Percentiles rank a stretch among this genome's conserved stretches.
These are phyloP conservation scores for Cercospora berteroae DNA, from an alignment of 2,329 filamentous ascomycete species.

Conservation along the genomic window DNA sequence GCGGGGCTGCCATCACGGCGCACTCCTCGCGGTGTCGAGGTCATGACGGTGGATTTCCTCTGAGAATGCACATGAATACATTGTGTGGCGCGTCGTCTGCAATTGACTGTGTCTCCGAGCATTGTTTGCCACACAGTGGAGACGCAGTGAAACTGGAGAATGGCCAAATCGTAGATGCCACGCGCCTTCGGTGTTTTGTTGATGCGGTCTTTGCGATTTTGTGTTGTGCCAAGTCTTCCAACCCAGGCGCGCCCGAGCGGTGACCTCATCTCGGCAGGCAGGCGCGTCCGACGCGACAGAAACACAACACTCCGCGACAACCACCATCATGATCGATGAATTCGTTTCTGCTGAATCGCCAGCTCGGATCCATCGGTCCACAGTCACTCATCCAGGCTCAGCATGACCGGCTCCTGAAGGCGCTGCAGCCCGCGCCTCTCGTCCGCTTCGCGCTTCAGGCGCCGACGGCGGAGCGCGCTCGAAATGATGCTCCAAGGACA, in stretches of 20 bases:
- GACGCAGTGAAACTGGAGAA: not conserved
- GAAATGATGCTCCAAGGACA: slow-evolving; percentile 1
- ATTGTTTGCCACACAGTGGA: not conserved
- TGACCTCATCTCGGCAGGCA: not conserved
- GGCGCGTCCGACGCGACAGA: not conserved
- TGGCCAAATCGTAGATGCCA: not conserved
- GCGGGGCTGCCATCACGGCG: not conserved
- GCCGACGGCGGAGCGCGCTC: slow-evolving; percentile 34
- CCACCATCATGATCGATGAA: slow-evolving; percentile 54
- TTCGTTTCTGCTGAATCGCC: slow-evolving; percentile 72
- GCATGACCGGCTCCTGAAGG: slow-evolving; percentile 63
- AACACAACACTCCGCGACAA: not conserved
- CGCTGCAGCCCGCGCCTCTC: slow-evolving; percentile 65
- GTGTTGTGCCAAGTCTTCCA: not conserved
- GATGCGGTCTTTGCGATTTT: not conserved
- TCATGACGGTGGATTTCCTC: not conserved
- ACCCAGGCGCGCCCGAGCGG: not conserved
- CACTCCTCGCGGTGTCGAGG: not conserved
- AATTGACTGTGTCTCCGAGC: not conserved
- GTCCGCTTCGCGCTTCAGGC: slow-evolving; percentile 68
- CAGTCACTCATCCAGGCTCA: slow-evolving; percentile 64
- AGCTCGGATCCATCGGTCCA: slow-evolving; percentile 65
- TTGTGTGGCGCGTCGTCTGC: not conserved
- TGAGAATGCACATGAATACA: not conserved
- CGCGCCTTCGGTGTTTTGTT: not conserved